Evolutionary conservation across 2,329 filamentous ascomycete species (phyloP), one percentile per base, ranked within the genome.

Genomic region (Clonostachys byssicola): DNA sequence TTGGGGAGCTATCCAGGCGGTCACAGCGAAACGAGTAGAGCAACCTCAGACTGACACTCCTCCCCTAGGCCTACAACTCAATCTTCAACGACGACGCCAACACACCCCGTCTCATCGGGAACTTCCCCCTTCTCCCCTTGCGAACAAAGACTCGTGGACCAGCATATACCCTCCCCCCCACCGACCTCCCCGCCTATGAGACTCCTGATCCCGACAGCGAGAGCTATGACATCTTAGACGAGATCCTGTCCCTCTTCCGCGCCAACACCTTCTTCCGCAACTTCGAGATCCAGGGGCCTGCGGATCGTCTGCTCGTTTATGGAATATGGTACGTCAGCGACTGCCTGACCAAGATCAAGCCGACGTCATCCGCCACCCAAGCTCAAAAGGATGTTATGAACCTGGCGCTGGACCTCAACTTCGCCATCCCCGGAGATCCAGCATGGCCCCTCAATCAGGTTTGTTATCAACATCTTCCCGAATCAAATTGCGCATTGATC

Each of bases 181-280:
- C 65, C 56, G 67, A 71, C 47, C 77, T 90, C 47, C 70, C 80
- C 35, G 73, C 82, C 51, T 59, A 73, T 66, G 80, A 84, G 68
- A 83, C 75, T 58, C 86, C 75, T 59, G 90, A 96, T 66, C 86
- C 91, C 44, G 89, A 94, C 67, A 86, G 83, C 68, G 90, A 96
- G 68, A 92, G 88, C 61, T 97, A 97, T 77, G 94, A 99, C 74
- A 89, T 94, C 52, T 81, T 97, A 47, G 94, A 99, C 72, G 94
- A 99, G 75, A 85, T 95, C 45, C 80, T 99, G 47, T 80, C 86
- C 12, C 81, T 97, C 44, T 99, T 97, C 80, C 89, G 94, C 54
- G 92, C 94, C 60, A 97, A 99, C 76, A 96, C 92, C 51, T 92
- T 99, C 71, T 99, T 97, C 80, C 88, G 94, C 61, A 99, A 97